Conservation (phyloP, 257 asterid species). For the Mitragyna speciosa region DNA sequence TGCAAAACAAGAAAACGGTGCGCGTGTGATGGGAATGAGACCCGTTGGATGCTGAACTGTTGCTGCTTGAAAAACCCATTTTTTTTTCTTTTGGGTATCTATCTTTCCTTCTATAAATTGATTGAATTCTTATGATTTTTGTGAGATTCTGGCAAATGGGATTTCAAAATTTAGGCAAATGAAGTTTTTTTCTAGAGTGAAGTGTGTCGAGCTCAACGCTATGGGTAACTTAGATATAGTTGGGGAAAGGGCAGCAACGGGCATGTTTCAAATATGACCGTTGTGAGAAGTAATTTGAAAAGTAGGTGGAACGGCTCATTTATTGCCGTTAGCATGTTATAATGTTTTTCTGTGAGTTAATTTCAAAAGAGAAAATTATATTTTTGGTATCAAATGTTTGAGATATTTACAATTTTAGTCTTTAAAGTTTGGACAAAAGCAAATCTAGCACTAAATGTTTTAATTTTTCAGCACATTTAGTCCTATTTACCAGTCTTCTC, state of each 20-base stretch:
- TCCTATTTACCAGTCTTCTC: too few relatives aligned
- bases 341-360: too few relatives aligned
- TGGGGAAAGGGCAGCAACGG: neutral
- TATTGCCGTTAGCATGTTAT: neutral
- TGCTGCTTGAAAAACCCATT: constrained; percentile 25
- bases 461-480: too few relatives aligned
- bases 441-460: too few relatives aligned
- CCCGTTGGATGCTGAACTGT: constrained; percentile 8
- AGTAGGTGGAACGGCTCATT: neutral
- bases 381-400: too few relatives aligned
- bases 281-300: neutral
- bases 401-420: too few relatives aligned
- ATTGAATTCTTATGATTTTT: neutral
- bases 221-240: neutral
- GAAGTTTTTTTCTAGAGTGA: neutral
- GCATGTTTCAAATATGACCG: constrained; percentile 12
- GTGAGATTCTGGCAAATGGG: neutral
- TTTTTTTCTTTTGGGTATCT: neutral
- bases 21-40: constrained; percentile 29
- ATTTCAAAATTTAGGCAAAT: neutral
- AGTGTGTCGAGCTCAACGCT: neutral
- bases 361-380: too few relatives aligned
- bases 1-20: constrained; percentile 36
- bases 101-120: neutral
- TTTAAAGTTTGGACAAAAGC: too few relatives aligned